These are phyloP conservation scores for Tilletia indica DNA, from an alignment of 1,284 basidiomycete species.

Conservation along the genomic window DNA sequence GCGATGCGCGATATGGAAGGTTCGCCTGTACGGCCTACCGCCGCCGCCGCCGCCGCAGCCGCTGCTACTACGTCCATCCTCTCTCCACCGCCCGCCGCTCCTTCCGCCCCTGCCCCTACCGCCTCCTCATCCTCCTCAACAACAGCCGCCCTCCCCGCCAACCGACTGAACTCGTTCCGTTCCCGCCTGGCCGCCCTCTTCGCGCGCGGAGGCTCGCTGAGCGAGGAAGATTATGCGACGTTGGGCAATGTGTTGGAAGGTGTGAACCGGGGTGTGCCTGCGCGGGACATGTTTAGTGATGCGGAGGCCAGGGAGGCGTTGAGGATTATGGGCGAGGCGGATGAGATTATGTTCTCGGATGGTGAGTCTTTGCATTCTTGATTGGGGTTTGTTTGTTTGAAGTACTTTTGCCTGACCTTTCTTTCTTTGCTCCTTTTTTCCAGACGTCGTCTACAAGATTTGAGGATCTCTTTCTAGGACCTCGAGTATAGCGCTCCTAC, in stretches of 20 bases:
- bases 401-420: background rate
- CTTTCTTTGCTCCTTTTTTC: background rate
- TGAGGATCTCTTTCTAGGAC: slow-evolving; percentile 14
- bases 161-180: slow-evolving; percentile 50
- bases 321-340: slow-evolving; percentile 70
- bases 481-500: too few species aligned
- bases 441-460: slow-evolving; percentile 34
- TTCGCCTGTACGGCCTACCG: background rate
- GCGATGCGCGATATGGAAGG: slow-evolving; percentile 43
- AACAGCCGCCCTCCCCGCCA: background rate
- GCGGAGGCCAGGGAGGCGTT: slow-evolving; percentile 68
- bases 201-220: slow-evolving; percentile 55
- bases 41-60: background rate
- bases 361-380: slow-evolving; percentile 54
- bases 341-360: slow-evolving; percentile 84
- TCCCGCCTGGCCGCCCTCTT: slow-evolving; percentile 68
- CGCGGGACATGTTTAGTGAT: slow-evolving; percentile 72
- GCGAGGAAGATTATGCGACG: slow-evolving; percentile 68
- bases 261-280: slow-evolving; percentile 75
- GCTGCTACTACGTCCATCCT: background rate
- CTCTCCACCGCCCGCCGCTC: too few species aligned
- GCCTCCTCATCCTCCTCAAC: slow-evolving; percentile 10
- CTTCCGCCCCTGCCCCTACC: background rate
- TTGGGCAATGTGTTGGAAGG: slow-evolving; percentile 70
- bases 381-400: background rate